phyloP scores from a whole-genome alignment of 805 yeast species.

The Cyberlindnera veronae region DNA sequence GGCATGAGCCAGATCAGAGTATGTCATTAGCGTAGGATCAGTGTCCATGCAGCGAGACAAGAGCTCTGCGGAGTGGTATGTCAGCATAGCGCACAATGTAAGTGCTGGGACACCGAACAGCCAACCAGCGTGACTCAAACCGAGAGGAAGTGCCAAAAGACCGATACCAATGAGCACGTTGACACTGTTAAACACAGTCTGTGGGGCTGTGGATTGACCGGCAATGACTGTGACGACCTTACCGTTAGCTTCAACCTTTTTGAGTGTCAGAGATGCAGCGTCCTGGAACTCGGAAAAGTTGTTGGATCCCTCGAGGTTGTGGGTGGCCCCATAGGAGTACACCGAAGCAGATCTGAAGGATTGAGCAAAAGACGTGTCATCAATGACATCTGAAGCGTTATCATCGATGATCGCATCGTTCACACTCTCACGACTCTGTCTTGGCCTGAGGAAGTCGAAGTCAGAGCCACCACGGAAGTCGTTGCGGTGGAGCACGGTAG shows the following conservation, averaged over 20 bases:
- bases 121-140: conserved; percentile 71
- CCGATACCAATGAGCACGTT: conserved; percentile 78
- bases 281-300: conserved; percentile 46
- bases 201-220: conserved; percentile 80
- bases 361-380: conserved; percentile 36
- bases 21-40: conserved; percentile 76
- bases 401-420: conserved; percentile 20
- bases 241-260: conserved; percentile 72
- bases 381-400: conserved; percentile 35
- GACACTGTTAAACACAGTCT: conserved; percentile 72
- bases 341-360: conserved; percentile 29
- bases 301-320: conserved; percentile 27
- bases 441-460: conserved; percentile 25
- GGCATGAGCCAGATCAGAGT: conserved; percentile 86
- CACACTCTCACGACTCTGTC: conserved; percentile 18
- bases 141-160: conserved; percentile 68
- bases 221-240: conserved; percentile 65
- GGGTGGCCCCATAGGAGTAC: conserved; percentile 32
- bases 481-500: conserved; percentile 41
- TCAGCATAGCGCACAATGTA: conserved; percentile 56
- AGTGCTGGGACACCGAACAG: conserved; percentile 59
- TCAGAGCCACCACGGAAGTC: conserved; percentile 29
- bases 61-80: conserved; percentile 74
- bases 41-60: conserved; percentile 75
- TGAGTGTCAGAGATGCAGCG: conserved; percentile 50